A percentile compares a stretch with the other conserved stretches of the same genome.
Evolutionary conservation across 2,329 filamentous ascomycete species (phyloP).

Genomic region (Ascochyta rabiei): DNA sequence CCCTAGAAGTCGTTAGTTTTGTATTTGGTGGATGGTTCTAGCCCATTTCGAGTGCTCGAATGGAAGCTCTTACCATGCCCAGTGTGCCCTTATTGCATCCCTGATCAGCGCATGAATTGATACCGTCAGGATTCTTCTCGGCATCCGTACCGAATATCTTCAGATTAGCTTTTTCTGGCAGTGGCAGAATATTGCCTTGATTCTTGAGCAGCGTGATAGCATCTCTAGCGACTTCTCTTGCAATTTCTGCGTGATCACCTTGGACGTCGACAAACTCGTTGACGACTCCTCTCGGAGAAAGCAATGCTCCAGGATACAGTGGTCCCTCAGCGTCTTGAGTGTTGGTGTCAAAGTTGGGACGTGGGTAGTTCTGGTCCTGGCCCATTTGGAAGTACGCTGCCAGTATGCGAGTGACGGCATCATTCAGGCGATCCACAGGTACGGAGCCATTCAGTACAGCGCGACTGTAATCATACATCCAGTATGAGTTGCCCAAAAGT

Average conservation of each 20-base stretch:
- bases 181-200: conserved; percentile 60
- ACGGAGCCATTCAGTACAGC: conserved; percentile 83
- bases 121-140: conserved; percentile 61
- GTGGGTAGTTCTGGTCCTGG: conserved; percentile 53
- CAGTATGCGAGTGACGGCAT: conserved; percentile 85
- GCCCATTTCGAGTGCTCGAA: background rate
- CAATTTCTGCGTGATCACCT: conserved; percentile 58
- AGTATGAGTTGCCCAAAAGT: conserved; percentile 58
- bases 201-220: conserved; percentile 69
- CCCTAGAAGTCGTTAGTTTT: conserved; percentile 49
- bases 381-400: conserved; percentile 77
- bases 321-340: conserved; percentile 43
- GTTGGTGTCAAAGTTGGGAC: conserved; percentile 47
- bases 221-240: conserved; percentile 60
- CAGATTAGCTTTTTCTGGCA: conserved; percentile 43
- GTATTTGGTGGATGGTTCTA: background rate
- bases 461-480: conserved; percentile 76
- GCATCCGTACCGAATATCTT: conserved; percentile 56
- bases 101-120: conserved; percentile 71
- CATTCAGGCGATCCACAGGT: conserved; percentile 80
- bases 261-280: conserved; percentile 72
- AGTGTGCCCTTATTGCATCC: conserved; percentile 73
- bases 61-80: conserved; percentile 61
- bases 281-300: conserved; percentile 67
- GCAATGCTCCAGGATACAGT: conserved; percentile 49